Evolutionary conservation across 2,329 filamentous ascomycete species (phyloP).

Genomic region (Fragosphaeria purpurea): DNA sequence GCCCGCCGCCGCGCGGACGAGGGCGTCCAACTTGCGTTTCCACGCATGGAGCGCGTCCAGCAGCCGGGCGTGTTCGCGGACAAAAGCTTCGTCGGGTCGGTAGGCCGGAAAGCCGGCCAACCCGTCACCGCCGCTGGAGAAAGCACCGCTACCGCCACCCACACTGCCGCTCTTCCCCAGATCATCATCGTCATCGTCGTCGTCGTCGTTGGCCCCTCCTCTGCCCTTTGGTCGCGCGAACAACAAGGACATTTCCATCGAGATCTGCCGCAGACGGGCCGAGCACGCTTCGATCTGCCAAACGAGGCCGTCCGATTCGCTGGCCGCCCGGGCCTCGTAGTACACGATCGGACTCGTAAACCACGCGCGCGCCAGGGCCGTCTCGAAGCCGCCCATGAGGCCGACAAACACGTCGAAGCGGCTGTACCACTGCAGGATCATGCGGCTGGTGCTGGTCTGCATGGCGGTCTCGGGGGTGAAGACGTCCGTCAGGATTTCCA

Average conservation of each 20-base stretch:
- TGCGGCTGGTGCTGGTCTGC: constrained; percentile 58
- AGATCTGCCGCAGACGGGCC: constrained; percentile 59
- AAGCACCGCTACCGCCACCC: constrained; percentile 32
- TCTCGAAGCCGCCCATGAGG: constrained; percentile 69
- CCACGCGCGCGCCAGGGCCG: constrained; percentile 69
- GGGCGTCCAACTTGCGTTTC: constrained; percentile 34
- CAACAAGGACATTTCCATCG: constrained; percentile 69
- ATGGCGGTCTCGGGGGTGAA: constrained; percentile 68
- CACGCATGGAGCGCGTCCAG: constrained; percentile 33
- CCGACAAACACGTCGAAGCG: constrained; percentile 81
- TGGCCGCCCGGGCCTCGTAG: constrained; percentile 47
- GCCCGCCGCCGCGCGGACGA: constrained; percentile 3
- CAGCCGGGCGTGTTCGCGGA: constrained; percentile 47
- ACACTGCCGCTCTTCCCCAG: constrained; percentile 28
- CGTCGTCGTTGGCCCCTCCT: constrained; percentile 29
- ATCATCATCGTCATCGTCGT: constrained; percentile 34
- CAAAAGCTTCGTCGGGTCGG: constrained; percentile 49
- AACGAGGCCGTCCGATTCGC: constrained; percentile 51
- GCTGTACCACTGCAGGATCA: constrained; percentile 79
- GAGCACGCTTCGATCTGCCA: constrained; percentile 60
- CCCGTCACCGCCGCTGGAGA: constrained; percentile 7
- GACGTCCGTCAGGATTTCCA: constrained; percentile 66
- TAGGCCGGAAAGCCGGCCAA: constrained; percentile 24
- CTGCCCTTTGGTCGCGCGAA: constrained; percentile 43
- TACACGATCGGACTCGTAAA: constrained; percentile 56